Percentiles rank a stretch among this genome's conserved stretches.
Evolutionary conservation across 768 basidiomycete genomes (phyloP).

Genomic region (Piloderma croceum): DNA sequence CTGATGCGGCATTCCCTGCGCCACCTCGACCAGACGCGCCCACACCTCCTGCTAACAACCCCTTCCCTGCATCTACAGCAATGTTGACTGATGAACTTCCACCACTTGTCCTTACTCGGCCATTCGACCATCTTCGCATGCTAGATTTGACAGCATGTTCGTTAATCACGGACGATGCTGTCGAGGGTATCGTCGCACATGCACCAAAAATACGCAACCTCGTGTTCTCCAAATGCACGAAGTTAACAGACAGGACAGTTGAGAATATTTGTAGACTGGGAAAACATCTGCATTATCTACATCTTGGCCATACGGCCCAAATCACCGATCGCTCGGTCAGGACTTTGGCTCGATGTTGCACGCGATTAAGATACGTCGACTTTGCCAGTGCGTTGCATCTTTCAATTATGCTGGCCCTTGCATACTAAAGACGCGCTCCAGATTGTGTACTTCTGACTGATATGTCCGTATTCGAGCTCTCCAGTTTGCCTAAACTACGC

Average conservation of each 20-base stretch:
- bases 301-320: conserved; percentile 84
- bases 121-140: conserved; percentile 85
- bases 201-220: conserved; percentile 83
- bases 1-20: conserved; percentile 82
- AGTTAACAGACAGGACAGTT: conserved; percentile 76
- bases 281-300: conserved; percentile 90
- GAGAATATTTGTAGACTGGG: conserved; percentile 83
- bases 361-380: conserved; percentile 89
- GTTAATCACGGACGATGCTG: conserved; percentile 72
- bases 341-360: conserved; percentile 79
- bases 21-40: conserved; percentile 36
- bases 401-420: conserved; percentile 1
- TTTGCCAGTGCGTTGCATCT: conserved; percentile 71
- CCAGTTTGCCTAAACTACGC: conserved; percentile 81
- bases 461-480: conserved; percentile 88
- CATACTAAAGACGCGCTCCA: conserved; percentile 31
- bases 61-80: conserved; percentile 35
- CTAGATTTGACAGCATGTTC: conserved; percentile 87
- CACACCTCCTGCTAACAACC: conserved; percentile 33
- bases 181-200: conserved; percentile 76
- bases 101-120: conserved; percentile 57
- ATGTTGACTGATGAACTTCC: conserved; percentile 43
- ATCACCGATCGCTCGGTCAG: conserved; percentile 90
- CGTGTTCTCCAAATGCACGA: conserved; percentile 77
- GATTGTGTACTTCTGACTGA: conserved; percentile 87